Evolutionary conservation across 306 rosid species (phyloP).

Genomic region (Glycine soja): DNA sequence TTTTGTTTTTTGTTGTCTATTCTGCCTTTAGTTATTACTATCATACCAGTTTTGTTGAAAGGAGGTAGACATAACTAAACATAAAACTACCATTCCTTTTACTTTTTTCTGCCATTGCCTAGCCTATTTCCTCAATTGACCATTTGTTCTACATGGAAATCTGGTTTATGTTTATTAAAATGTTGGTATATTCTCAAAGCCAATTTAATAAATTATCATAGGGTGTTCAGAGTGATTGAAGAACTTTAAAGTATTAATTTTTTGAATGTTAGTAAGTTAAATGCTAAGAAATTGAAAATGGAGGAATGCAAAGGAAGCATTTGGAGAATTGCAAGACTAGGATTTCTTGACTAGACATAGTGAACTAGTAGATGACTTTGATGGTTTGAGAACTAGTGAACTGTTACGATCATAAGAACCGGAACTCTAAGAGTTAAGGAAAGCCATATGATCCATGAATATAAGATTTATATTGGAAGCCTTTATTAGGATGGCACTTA

Average conservation of each 20-base stretch:
- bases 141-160: constrained; percentile 24
- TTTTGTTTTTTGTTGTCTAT: constrained; percentile 28
- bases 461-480: too few species aligned
- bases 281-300: too few species aligned
- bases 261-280: not conserved
- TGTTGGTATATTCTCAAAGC: constrained; percentile 34
- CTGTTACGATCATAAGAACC: too few species aligned
- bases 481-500: too few species aligned
- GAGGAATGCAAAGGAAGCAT: too few species aligned
- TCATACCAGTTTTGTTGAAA: constrained; percentile 30
- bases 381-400: too few species aligned
- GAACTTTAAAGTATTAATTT: constrained; percentile 31
- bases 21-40: constrained; percentile 11
- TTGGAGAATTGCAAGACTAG: too few species aligned
- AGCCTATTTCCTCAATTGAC: constrained; percentile 13
- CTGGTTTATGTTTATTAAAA: constrained; percentile 6
- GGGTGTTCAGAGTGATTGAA: constrained; percentile 20
- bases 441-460: too few species aligned
- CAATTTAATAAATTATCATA: constrained; percentile 18
- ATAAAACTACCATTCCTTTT: constrained; percentile 11
- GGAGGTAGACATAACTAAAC: constrained; percentile 1
- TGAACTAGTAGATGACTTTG: too few species aligned
- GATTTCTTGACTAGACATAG: too few species aligned
- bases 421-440: too few species aligned
- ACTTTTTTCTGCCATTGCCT: constrained; percentile 3